Conservation (phyloP, 1,284 basidiomycete species). For the Mycosarcoma maydis region DNA sequence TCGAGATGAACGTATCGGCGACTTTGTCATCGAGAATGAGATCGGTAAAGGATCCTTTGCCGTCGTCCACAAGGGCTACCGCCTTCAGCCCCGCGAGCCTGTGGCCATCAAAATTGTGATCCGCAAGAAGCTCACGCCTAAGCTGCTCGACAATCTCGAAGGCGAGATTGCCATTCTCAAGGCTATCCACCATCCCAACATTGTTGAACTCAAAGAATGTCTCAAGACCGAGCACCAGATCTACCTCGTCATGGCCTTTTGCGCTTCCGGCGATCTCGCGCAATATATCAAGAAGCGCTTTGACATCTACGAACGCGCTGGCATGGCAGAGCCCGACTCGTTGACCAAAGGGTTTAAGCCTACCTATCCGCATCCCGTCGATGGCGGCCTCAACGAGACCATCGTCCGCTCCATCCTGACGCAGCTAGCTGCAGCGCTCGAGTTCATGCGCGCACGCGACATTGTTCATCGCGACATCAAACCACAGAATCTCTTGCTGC, state of each 20-base stretch:
- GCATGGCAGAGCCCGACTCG: slow-evolving; percentile 16
- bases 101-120: slow-evolving; percentile 97
- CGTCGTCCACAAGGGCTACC: slow-evolving; percentile 90
- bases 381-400: slow-evolving; percentile 88
- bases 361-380: slow-evolving; percentile 88
- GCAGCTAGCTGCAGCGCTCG: slow-evolving; percentile 93
- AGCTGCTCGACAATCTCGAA: slow-evolving; percentile 95
- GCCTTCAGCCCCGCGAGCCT: slow-evolving; percentile 39
- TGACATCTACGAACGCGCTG: slow-evolving; percentile 45
- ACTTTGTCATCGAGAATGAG: slow-evolving; percentile 71
- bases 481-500: slow-evolving; percentile 92
- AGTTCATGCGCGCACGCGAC: slow-evolving; percentile 87
- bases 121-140: slow-evolving; percentile 84
- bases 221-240: slow-evolving; percentile 91
- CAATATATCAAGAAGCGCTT: slow-evolving; percentile 79
- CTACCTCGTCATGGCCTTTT: slow-evolving; percentile 98
- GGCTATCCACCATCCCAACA: slow-evolving; percentile 88
- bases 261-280: slow-evolving; percentile 92
- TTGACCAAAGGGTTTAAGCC: slow-evolving; percentile 23
- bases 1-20: slow-evolving; percentile 66
- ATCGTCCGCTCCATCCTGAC: slow-evolving; percentile 92
- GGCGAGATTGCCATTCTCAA: slow-evolving; percentile 98
- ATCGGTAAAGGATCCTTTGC: slow-evolving; percentile 87
- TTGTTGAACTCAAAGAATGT: slow-evolving; percentile 91
- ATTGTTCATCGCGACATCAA: slow-evolving; percentile 98